Evolutionary conservation across 495 filamentous ascomycete species (phyloP).

Genomic region (Endocarpon pusillum): DNA sequence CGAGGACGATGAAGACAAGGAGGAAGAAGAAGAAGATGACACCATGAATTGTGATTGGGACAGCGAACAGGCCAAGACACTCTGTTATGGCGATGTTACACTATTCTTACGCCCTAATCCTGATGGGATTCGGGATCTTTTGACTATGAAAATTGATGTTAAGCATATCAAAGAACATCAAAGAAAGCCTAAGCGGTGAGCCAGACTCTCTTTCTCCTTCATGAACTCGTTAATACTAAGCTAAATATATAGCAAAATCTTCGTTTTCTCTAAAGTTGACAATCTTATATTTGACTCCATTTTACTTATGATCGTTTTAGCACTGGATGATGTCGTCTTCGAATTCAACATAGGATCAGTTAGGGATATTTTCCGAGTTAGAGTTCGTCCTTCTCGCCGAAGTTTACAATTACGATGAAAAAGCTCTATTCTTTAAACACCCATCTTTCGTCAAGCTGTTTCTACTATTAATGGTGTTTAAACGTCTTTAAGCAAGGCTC

Average conservation of each 20-base stretch:
- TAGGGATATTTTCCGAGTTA: constrained; percentile 5
- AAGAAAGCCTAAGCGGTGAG: constrained; percentile 4
- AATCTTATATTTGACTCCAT: constrained; percentile 6
- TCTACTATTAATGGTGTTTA: constrained; percentile 3
- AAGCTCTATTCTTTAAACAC: constrained; percentile 2
- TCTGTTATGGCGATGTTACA: constrained; percentile 8
- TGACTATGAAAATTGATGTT: constrained; percentile 7
- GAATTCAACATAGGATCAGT: constrained; percentile 3
- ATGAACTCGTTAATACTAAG: neutral
- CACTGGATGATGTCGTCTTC: constrained; percentile 4
- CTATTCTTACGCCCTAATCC: constrained; percentile 8
- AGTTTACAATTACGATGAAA: constrained; percentile 3
- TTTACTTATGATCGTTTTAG: constrained; percentile 7
- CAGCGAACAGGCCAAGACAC: constrained; percentile 8
- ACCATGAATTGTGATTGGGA: neutral
- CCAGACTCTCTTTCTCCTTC: too few relatives aligned
- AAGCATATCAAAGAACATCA: constrained; percentile 8
- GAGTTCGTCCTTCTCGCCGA: constrained; percentile 3
- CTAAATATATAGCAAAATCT: constrained; percentile 7
- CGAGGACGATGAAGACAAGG: constrained; percentile 1
- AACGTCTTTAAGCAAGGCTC: constrained; percentile 4
- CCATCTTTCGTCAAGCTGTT: constrained; percentile 6
- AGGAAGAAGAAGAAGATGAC: constrained; percentile 2
- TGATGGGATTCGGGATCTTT: constrained; percentile 4
- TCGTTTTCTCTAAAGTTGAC: constrained; percentile 6